phyloP scores from a whole-genome alignment of 2,329 filamentous ascomycete species.

The Lojkania enalia region DNA sequence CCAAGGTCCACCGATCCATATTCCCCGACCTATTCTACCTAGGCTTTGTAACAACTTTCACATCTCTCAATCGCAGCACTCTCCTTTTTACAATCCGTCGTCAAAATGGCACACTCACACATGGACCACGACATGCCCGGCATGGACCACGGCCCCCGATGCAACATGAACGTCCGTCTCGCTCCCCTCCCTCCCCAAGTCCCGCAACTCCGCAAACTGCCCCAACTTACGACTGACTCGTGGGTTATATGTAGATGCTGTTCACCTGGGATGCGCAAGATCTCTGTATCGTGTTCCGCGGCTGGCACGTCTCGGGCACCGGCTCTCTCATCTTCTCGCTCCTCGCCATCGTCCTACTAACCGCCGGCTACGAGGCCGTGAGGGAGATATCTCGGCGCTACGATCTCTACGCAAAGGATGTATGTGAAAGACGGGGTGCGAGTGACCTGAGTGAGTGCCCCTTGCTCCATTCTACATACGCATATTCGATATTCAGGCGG shows the following conservation, averaged over 20 bases:
- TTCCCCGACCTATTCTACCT: neutral
- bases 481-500: too few relatives aligned
- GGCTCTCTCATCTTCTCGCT: constrained; percentile 80
- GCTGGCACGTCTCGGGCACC: constrained; percentile 82
- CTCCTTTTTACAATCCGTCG: neutral
- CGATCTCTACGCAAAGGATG: constrained; percentile 56
- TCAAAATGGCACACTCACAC: constrained; percentile 28
- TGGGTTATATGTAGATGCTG: constrained; percentile 70
- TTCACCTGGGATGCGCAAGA: constrained; percentile 95
- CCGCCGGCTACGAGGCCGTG: constrained; percentile 90
- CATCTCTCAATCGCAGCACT: neutral
- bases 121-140: constrained; percentile 62
- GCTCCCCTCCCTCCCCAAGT: constrained; percentile 1
- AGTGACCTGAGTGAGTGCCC: constrained; percentile 38
- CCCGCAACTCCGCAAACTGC: neutral
- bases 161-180: constrained; percentile 85
- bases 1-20: neutral
- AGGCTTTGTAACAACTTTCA: neutral
- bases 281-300: constrained; percentile 92
- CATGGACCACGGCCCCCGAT: constrained; percentile 58
- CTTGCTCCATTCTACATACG: constrained; percentile 6
- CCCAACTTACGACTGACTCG: neutral
- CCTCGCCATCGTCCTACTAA: constrained; percentile 76
- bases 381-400: constrained; percentile 77
- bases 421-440: constrained; percentile 27